A percentile compares a stretch with the other conserved stretches of the same genome.
These are phyloP conservation scores for Sequoia sempervirens DNA, from an alignment of 75 land plant species.

Conservation along the genomic window DNA sequence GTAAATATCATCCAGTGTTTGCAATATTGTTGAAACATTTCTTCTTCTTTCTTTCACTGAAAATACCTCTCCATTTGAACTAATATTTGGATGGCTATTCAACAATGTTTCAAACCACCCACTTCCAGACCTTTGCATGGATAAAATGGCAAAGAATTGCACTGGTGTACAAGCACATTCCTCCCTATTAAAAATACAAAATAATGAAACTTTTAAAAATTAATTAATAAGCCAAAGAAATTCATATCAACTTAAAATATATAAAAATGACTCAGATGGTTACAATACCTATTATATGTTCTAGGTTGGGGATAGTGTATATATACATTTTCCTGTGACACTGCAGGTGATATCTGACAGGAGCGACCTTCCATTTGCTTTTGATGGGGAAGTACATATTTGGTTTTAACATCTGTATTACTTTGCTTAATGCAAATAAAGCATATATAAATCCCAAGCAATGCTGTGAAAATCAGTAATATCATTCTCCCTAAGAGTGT, in stretches of 20 bases:
- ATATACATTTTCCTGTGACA: constrained; percentile 20
- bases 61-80: constrained; percentile 82
- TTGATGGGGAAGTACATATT: background rate
- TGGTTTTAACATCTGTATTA: background rate
- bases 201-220: background rate
- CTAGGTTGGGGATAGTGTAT: constrained; percentile 57
- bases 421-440: constrained; percentile 19
- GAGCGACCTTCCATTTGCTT: constrained; percentile 6
- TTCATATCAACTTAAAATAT: background rate
- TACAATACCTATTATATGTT: constrained; percentile 49
- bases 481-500: constrained; percentile 24
- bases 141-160: constrained; percentile 66
- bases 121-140: constrained; percentile 90
- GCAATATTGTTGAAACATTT: constrained; percentile 37
- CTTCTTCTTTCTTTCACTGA: constrained; percentile 39
- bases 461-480: constrained; percentile 20
- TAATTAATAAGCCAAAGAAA: background rate
- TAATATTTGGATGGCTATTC: constrained; percentile 74
- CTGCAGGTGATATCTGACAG: background rate
- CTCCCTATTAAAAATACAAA: constrained; percentile 27
- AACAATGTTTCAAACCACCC: constrained; percentile 91
- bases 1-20: constrained; percentile 58
- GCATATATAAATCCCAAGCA: constrained; percentile 26
- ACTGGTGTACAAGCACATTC: constrained; percentile 85
- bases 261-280: background rate